Evolutionary conservation across 2,329 filamentous ascomycete species (phyloP), one percentile per base, ranked within the genome.

Genomic region (Leptographium procerum): DNA sequence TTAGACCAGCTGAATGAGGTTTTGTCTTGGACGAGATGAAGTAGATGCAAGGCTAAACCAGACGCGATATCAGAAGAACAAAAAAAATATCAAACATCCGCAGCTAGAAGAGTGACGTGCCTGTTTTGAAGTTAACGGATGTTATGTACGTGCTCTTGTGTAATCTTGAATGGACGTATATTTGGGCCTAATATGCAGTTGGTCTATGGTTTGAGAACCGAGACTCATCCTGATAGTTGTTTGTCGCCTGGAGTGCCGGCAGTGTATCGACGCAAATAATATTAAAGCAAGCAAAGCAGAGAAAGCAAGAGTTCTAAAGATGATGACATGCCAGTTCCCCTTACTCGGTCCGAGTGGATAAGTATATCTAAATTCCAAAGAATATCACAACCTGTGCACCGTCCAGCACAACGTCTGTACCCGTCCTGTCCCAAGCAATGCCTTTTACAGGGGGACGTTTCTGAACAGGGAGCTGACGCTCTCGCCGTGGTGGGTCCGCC

Each of bases 401-500:
- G 26, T 16, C 11, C 45, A 24, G 19, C 40, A 43, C 9, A n/a
- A 19, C 3, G 40, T 22, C 40, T 43, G 40, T 19, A 50, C 47
- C 47, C 24, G 14, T 28, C 14, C 47, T 14, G 13, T 28, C 6
- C 24, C 24, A 19, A 16, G 4, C 36, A 19, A 5, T 43, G 19
- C 13, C 47, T 29, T 26, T 56, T 19, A 78, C 19, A 78, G 75
- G 2, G 84, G 83, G 50, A 83, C 83, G 68, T 87, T 84, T 61
- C 80, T 85, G 72, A 87, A 87, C 56, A 87, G 71, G 67, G 86
- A 87, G 28, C 82, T 85, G 26, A 87, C 84, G 60, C 76, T 65
- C 63, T 80, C 77, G 65, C 82, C 85, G 67, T 87, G 87, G 70
- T 86, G 85, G 24, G 85, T 88, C 66, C 85, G 75, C 57, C 84